A percentile compares a stretch with the other conserved stretches of the same genome.
Evolutionary conservation across 768 basidiomycete genomes (phyloP).

Genomic region (Boletus subparvulus): DNA sequence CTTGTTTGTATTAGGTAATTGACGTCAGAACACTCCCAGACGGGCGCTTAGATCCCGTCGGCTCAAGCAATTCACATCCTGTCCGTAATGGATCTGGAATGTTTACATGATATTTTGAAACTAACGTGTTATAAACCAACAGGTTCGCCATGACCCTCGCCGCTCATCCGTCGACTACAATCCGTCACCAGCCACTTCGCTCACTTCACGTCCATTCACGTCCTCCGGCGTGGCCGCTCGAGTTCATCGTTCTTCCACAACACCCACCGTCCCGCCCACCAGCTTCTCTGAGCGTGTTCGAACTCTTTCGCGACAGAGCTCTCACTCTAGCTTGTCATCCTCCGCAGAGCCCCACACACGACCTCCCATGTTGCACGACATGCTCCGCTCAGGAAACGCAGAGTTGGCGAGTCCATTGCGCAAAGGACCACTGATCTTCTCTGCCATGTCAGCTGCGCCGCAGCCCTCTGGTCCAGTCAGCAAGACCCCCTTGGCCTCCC

Average conservation of each 20-base stretch:
- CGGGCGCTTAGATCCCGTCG: constrained; percentile 20
- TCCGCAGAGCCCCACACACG: not conserved
- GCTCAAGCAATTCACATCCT: constrained; percentile 11
- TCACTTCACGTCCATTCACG: constrained; percentile 13
- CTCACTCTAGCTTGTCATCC: constrained; percentile 7
- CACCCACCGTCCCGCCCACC: constrained; percentile 15
- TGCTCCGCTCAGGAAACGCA: constrained; percentile 17
- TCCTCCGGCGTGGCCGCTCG: constrained; percentile 3
- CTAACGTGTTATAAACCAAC: constrained; percentile 26
- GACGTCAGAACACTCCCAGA: constrained; percentile 10
- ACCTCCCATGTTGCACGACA: constrained; percentile 21
- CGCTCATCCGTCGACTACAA: constrained; percentile 1
- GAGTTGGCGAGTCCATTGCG: constrained; percentile 26
- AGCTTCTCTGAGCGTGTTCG: constrained; percentile 19
- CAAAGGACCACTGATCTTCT: constrained; percentile 63
- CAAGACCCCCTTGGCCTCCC: constrained; percentile 9
- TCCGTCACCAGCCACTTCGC: not conserved
- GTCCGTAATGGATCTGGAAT: constrained; percentile 19
- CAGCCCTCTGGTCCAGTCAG: constrained; percentile 7
- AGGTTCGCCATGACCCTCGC: constrained; percentile 8
- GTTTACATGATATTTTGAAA: constrained; percentile 7
- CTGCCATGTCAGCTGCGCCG: constrained; percentile 47
- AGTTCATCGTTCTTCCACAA: constrained; percentile 11
- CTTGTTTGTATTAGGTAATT: constrained; percentile 30
- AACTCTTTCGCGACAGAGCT: constrained; percentile 4